Percentiles rank a stretch among this genome's conserved stretches.
Conservation (phyloP, 1,284 basidiomycete genomes). For the Phylloboletellus chloephorus region DNA sequence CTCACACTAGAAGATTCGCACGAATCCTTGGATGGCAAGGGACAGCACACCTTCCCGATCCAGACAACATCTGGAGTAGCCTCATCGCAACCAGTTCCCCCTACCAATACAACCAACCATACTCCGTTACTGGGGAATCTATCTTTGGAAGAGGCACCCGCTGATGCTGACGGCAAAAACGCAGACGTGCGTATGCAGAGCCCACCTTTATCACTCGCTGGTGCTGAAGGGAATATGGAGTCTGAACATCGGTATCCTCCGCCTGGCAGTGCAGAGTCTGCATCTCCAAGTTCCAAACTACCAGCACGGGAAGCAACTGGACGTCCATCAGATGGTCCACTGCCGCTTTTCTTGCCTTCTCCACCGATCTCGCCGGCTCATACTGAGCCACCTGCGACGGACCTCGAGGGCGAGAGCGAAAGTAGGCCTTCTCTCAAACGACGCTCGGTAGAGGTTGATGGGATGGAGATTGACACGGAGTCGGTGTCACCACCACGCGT, state of each 20-base stretch:
- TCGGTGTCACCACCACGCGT: constrained; percentile 5
- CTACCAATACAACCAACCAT: constrained; percentile 10
- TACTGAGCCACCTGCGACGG: constrained; percentile 22
- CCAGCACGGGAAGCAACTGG: constrained; percentile 16
- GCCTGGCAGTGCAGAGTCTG: constrained; percentile 4
- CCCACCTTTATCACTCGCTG: constrained; percentile 7
- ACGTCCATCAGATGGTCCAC: constrained; percentile 7
- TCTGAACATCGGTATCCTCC: constrained; percentile 7
- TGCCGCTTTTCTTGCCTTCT: constrained; percentile 30
- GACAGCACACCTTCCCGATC: constrained; percentile 10
- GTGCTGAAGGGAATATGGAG: constrained; percentile 11
- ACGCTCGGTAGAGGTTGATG: constrained; percentile 13
- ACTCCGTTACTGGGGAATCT: constrained; percentile 23
- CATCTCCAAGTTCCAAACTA: constrained; percentile 6
- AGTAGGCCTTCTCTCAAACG: constrained; percentile 20
- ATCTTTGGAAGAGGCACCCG: constrained; percentile 20
- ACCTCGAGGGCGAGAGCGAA: constrained; percentile 15
- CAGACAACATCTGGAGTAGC: constrained; percentile 4
- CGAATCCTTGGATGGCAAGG: constrained; percentile 16
- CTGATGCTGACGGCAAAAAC: constrained; percentile 3
- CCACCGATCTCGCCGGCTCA: constrained; percentile 23
- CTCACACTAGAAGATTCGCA: constrained; percentile 27
- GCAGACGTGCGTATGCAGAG: constrained; percentile 24
- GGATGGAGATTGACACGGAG: constrained; percentile 9
- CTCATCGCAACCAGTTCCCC: constrained; percentile 9